Conservation (phyloP, 441 rosid species). For the Croton laevigatus region DNA sequence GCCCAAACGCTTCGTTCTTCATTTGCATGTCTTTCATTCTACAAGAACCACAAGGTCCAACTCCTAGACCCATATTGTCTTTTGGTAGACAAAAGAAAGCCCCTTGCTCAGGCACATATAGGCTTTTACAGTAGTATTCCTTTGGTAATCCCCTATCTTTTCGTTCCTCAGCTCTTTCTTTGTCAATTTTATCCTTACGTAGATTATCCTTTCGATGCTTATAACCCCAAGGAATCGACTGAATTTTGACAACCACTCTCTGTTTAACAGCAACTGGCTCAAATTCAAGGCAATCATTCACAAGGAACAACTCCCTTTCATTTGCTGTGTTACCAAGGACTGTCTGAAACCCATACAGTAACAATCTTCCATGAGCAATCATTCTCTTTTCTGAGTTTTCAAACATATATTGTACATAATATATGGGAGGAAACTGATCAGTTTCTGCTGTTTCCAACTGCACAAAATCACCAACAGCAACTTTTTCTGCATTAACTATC, state of each 20-base stretch:
- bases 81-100: slow-evolving; percentile 67
- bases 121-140: slow-evolving; percentile 73
- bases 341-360: background rate
- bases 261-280: background rate
- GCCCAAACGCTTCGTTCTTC: slow-evolving; percentile 33
- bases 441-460: background rate
- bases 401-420: background rate
- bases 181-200: slow-evolving; percentile 46
- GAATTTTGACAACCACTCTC: background rate
- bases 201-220: slow-evolving; percentile 45
- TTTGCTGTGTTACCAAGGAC: background rate
- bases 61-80: slow-evolving; percentile 50
- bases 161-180: slow-evolving; percentile 59
- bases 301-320: background rate
- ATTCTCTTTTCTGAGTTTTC: background rate
- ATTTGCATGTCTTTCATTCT: slow-evolving; percentile 37
- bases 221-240: slow-evolving; percentile 66
- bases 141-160: too few relatives aligned
- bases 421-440: slow-evolving; percentile 2
- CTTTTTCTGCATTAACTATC: background rate
- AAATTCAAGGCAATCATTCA: background rate
- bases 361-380: background rate
- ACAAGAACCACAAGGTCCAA: slow-evolving; percentile 64
- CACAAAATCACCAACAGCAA: background rate
- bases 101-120: slow-evolving; percentile 76